Conservation (phyloP, 2,329 filamentous ascomycete species). For the Cadophora gregata region DNA sequence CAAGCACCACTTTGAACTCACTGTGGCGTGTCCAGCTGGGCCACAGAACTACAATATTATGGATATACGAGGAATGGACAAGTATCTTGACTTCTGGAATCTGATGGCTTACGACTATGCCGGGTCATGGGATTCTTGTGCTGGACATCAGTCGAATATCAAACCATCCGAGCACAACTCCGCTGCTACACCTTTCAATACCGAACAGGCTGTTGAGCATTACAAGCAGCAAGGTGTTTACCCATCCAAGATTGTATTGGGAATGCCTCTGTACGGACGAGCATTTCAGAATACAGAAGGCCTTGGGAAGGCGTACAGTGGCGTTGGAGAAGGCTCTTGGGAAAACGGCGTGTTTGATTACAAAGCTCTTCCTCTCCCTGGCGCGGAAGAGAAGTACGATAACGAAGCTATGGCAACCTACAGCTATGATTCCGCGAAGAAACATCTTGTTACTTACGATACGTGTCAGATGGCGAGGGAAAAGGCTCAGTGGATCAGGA, state of each 20-base stretch:
- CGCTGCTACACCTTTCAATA: constrained; percentile 77
- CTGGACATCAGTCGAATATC: constrained; percentile 85
- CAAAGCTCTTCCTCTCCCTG: constrained; percentile 78
- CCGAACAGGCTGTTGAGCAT: constrained; percentile 69
- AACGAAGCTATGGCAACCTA: constrained; percentile 71
- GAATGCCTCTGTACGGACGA: constrained; percentile 92
- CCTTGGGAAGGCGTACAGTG: constrained; percentile 70
- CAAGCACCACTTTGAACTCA: constrained; percentile 63
- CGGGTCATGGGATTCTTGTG: constrained; percentile 75
- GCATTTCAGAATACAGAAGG: constrained; percentile 82
- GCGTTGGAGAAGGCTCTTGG: constrained; percentile 81
- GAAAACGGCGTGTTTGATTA: constrained; percentile 88
- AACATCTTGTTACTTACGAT: constrained; percentile 80
- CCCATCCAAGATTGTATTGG: constrained; percentile 78
- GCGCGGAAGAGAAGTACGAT: constrained; percentile 70
- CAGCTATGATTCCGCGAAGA: constrained; percentile 69
- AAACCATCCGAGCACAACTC: constrained; percentile 64
- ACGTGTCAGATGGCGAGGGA: constrained; percentile 66
- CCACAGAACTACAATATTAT: constrained; percentile 66
- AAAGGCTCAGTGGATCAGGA: constrained; percentile 76
- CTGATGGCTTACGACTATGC: constrained; percentile 90
- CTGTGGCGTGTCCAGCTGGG: constrained; percentile 68
- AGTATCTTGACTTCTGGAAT: constrained; percentile 75
- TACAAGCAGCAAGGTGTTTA: constrained; percentile 72
- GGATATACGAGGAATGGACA: constrained; percentile 68